A percentile compares a stretch with the other conserved stretches of the same genome.
phyloP scores from a whole-genome alignment of 2,329 filamentous ascomycete genomes.

The Talaromyces sp. region DNA sequence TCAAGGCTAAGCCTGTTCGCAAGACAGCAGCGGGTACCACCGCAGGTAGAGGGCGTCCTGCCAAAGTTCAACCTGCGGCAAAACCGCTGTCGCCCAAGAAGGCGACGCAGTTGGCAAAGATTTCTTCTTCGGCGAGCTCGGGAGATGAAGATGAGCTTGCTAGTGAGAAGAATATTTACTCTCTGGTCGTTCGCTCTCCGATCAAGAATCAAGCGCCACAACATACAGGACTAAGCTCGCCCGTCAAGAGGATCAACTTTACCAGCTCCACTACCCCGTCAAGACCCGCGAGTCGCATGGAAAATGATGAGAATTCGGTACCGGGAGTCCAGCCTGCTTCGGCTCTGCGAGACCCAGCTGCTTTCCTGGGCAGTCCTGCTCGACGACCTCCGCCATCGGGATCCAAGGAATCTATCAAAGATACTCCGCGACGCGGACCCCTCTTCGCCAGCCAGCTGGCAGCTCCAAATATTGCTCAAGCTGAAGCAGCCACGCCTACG shows the following conservation, averaged over 20 bases:
- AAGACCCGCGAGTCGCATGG: slow-evolving; percentile 17
- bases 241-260: slow-evolving; percentile 37
- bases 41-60: slow-evolving; percentile 25
- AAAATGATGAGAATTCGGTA: slow-evolving; percentile 28
- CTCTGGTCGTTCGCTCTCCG: slow-evolving; percentile 29
- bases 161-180: slow-evolving; percentile 26
- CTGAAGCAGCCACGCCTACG: slow-evolving; percentile 24
- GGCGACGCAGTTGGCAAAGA: slow-evolving; percentile 42
- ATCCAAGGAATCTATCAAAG: slow-evolving; percentile 38
- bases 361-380: slow-evolving; percentile 41
- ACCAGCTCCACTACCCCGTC: slow-evolving; percentile 15
- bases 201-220: slow-evolving; percentile 20
- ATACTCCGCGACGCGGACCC: slow-evolving; percentile 34
- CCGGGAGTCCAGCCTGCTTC: slow-evolving; percentile 23
- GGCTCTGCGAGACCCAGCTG: slow-evolving; percentile 26
- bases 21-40: slow-evolving; percentile 26
- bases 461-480: slow-evolving; percentile 14
- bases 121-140: slow-evolving; percentile 30
- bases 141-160: slow-evolving; percentile 42
- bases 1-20: slow-evolving; percentile 44
- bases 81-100: slow-evolving; percentile 48
- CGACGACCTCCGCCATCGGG: slow-evolving; percentile 42
- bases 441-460: slow-evolving; percentile 21
- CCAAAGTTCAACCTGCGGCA: slow-evolving; percentile 24
- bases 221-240: slow-evolving; percentile 27